Evolutionary conservation across 2,329 filamentous ascomycete species (phyloP).

Genomic region (Aspergillus sp.): DNA sequence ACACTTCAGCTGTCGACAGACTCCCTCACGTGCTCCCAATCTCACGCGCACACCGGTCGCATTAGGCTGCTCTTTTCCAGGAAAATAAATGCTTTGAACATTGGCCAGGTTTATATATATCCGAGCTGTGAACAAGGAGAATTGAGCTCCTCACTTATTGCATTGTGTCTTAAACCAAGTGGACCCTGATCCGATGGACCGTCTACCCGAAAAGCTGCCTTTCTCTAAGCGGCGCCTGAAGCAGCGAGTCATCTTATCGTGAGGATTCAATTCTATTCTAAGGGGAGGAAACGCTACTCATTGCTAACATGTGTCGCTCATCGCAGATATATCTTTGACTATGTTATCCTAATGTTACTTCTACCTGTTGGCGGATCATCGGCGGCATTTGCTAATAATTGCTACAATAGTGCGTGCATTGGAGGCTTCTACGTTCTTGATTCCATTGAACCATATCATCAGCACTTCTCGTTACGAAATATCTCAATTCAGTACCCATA

Average conservation of each 20-base stretch:
- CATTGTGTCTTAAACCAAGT: neutral
- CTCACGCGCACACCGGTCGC: neutral
- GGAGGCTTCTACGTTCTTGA: constrained; percentile 56
- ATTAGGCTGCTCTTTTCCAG: neutral
- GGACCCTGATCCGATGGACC: constrained; percentile 25
- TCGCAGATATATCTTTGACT: constrained; percentile 59
- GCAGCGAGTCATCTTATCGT: constrained; percentile 57
- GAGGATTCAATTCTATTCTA: constrained; percentile 28
- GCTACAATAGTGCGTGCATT: constrained; percentile 50
- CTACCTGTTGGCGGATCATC: neutral
- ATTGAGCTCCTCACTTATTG: neutral
- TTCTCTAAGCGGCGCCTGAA: constrained; percentile 57
- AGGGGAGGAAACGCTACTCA: neutral
- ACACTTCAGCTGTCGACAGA: neutral
- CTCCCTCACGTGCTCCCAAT: neutral
- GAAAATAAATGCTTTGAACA: neutral
- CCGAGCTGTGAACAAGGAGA: neutral
- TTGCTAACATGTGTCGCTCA: constrained; percentile 2
- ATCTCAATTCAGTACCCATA: constrained; percentile 61
- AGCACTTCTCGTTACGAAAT: constrained; percentile 59
- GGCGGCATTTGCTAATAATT: constrained; percentile 15
- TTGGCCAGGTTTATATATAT: neutral
- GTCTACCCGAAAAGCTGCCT: constrained; percentile 48
- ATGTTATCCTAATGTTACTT: constrained; percentile 60
- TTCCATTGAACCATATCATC: constrained; percentile 57